Evolutionary conservation across 78 protist genomes (phyloP).

Genomic region (Neovahlkampfia damariscottae): DNA sequence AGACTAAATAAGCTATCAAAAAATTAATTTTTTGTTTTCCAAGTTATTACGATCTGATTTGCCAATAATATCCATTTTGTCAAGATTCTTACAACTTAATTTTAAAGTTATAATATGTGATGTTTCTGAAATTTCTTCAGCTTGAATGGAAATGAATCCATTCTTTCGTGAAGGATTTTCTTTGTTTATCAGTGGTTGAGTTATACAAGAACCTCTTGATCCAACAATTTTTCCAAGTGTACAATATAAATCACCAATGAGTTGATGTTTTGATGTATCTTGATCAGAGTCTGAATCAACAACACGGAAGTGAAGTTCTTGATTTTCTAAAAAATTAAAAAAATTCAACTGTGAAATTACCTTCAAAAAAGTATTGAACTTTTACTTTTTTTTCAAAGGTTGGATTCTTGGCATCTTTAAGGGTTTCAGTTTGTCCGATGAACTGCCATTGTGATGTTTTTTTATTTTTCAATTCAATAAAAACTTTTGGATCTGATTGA

Average conservation of each 20-base stretch:
- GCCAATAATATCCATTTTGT: slow-evolving; percentile 30
- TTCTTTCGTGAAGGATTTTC: neutral
- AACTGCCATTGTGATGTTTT: neutral
- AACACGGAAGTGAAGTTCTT: too few relatives aligned
- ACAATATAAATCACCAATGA: neutral
- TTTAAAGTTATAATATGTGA: neutral
- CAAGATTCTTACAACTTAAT: neutral
- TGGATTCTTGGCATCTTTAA: neutral
- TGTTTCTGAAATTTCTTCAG: neutral
- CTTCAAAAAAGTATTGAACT: slow-evolving; percentile 45
- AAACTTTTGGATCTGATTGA: neutral
- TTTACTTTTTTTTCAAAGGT: slow-evolving; percentile 15
- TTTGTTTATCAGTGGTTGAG: neutral
- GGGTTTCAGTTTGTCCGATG: slow-evolving; percentile 8
- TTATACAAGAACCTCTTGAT: neutral
- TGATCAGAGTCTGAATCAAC: slow-evolving; percentile 31
- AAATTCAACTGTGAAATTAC: neutral
- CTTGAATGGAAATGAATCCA: neutral
- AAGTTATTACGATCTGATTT: slow-evolving; percentile 20
- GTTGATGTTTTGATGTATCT: slow-evolving; percentile 2
- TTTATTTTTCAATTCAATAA: neutral
- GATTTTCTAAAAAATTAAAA: slow-evolving; percentile 12
- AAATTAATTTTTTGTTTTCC: neutral
- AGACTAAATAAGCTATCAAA: slow-evolving; percentile 4
- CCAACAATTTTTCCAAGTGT: slow-evolving; percentile 29